These are phyloP conservation scores for Asterophora parasitica DNA, from an alignment of 768 basidiomycete species.

Conservation along the genomic window DNA sequence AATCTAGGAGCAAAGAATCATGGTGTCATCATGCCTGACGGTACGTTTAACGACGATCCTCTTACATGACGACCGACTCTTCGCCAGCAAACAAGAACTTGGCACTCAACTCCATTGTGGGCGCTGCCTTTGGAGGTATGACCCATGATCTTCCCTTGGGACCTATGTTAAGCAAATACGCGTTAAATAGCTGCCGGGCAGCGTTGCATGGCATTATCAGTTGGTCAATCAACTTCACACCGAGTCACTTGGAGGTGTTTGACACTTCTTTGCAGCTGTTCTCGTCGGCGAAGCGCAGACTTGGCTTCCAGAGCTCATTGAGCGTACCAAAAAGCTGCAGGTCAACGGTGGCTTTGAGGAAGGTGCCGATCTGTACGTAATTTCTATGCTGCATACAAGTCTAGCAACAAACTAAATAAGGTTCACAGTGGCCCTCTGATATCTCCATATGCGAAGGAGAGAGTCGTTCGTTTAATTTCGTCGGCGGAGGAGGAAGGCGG, in stretches of 20 bases:
- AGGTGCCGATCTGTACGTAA: conserved; percentile 68
- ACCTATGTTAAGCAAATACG: conserved; percentile 6
- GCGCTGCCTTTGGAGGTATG: conserved; percentile 88
- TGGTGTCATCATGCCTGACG: conserved; percentile 89
- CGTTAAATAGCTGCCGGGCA: conserved; percentile 77
- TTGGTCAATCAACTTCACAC: conserved; percentile 46
- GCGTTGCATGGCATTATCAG: conserved; percentile 95
- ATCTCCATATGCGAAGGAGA: conserved; percentile 75
- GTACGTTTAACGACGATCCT: conserved; percentile 34
- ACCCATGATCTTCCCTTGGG: conserved; percentile 4
- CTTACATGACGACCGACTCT: background rate
- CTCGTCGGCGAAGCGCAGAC: conserved; percentile 74
- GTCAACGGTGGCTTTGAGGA: conserved; percentile 90
- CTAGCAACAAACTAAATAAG: conserved; percentile 5
- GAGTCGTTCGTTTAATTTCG: conserved; percentile 70
- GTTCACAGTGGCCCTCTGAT: conserved; percentile 65
- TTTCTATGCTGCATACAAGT: too few species aligned
- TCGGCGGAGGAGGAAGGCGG: conserved; percentile 81
- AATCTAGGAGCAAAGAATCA: conserved; percentile 96
- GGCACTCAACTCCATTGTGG: conserved; percentile 86
- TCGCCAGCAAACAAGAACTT: conserved; percentile 82
- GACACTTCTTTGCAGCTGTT: conserved; percentile 40
- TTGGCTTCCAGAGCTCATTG: conserved; percentile 85
- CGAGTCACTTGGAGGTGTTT: background rate
- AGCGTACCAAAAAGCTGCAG: conserved; percentile 73